Percentiles rank a stretch among this genome's conserved stretches.
phyloP scores from a whole-genome alignment of 306 rosid species.

The Dryas octopetala region DNA sequence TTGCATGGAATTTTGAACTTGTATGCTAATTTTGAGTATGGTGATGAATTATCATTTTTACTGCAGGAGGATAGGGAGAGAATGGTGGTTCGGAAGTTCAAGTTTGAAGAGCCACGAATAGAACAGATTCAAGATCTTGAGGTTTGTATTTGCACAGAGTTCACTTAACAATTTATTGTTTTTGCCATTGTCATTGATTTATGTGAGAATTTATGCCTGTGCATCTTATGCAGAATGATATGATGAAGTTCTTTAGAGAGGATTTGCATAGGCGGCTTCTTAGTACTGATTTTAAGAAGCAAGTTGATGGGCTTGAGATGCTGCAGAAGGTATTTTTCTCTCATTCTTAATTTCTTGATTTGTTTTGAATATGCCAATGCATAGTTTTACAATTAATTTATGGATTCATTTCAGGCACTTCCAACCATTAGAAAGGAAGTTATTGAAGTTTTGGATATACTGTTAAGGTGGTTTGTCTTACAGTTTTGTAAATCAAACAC shows the following conservation, averaged over 20 bases:
- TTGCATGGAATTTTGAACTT: constrained; percentile 12
- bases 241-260: constrained; percentile 93
- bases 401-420: constrained; percentile 65
- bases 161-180: neutral
- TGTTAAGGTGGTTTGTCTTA: constrained; percentile 89
- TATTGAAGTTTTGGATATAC: constrained; percentile 89
- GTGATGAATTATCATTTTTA: constrained; percentile 15
- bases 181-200: constrained; percentile 15
- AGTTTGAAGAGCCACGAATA: constrained; percentile 91
- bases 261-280: constrained; percentile 92
- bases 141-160: constrained; percentile 44
- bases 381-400: constrained; percentile 7
- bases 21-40: constrained; percentile 3
- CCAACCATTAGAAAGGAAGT: constrained; percentile 77
- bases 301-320: constrained; percentile 94
- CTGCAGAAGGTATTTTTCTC: constrained; percentile 76
- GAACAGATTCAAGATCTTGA: constrained; percentile 99
- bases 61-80: constrained; percentile 95
- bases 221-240: constrained; percentile 67
- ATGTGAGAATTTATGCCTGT: constrained; percentile 21
- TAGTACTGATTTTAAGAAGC: constrained; percentile 93
- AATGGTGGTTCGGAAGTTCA: constrained; percentile 74
- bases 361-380: constrained; percentile 14
- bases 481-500: constrained; percentile 99
- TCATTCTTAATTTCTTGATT: constrained; percentile 3